Conservation (phyloP, 352 stramenopile genomes). For the Bremia lactucae region DNA sequence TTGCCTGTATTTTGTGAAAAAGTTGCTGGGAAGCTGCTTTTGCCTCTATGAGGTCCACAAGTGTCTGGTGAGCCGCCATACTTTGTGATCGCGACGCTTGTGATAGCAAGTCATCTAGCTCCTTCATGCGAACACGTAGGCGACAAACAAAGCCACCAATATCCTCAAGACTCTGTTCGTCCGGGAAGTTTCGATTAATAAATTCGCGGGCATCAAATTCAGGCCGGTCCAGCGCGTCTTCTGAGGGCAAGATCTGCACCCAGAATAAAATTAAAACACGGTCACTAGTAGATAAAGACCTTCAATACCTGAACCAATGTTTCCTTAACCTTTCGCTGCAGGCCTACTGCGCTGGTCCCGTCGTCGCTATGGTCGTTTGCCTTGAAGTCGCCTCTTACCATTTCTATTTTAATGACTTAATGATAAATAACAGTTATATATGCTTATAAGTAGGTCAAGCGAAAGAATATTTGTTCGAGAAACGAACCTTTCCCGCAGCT, state of each 20-base stretch:
- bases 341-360: too few relatives aligned
- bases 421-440: too few relatives aligned
- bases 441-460: too few relatives aligned
- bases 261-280: too few relatives aligned
- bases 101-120: constrained; percentile 72
- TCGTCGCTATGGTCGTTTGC: too few relatives aligned
- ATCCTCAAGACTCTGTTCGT: constrained; percentile 66
- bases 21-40: constrained; percentile 83
- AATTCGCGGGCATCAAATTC: constrained; percentile 89
- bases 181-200: constrained; percentile 89
- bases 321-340: too few relatives aligned
- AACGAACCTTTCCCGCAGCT: too few relatives aligned
- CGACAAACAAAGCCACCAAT: constrained; percentile 80
- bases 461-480: too few relatives aligned
- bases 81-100: constrained; percentile 73
- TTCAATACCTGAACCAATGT: too few relatives aligned
- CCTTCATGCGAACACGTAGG: constrained; percentile 65
- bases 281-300: too few relatives aligned
- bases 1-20: constrained; percentile 88
- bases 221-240: constrained; percentile 77
- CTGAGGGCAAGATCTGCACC: constrained; percentile 67
- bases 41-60: constrained; percentile 77
- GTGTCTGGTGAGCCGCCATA: constrained; percentile 57
- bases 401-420: too few relatives aligned
- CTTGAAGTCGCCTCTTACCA: too few relatives aligned